Base-by-base conservation (phyloP, 176 grass and related monocot species). In the Aegilops umbellulata region DNA sequence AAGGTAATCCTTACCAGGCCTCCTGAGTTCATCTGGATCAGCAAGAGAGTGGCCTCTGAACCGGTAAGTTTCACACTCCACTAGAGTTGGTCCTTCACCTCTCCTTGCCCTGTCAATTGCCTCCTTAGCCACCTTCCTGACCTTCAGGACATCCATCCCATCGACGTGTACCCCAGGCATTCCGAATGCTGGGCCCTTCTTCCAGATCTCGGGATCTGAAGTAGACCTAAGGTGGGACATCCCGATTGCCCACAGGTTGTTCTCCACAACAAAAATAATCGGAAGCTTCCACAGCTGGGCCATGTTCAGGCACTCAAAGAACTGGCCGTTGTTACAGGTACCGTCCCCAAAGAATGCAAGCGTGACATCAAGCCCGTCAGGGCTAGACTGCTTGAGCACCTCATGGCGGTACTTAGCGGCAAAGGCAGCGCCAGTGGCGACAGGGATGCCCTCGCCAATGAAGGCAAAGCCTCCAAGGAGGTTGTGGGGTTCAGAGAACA, bases 291-390 rank as follows among this genome's bases (percentile, higher is more conserved):
- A 98, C 14, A 98, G 90, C 38, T 98, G 95, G 24, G 95, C 95
- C 95, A 98, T 98, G 91, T 98, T 98, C 20, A 98, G 86, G 86
- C 95, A 98, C 90, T 98, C 93, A 80, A 98, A 98, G 84, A 98
- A 95, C 80, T 98, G 95, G 2, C 95, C 95, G 3, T 95, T 98
- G 64, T 98, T 98, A 86, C 93, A 95, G 5, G 95, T 98, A 76
- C 95, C 95, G 81, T 98, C 95, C 7, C 96, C 96, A 77, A 98
- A 98, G 91, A 98, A 98, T 7, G 94, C 97, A 42, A 94, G 16
- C 0, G 94, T 94, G 38, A 98, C 97, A 77, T 98, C 97, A 64
- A 98, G 88, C 27, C 94, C 97, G 47, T 91, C 88, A 16, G 97
- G 94, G 80, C 91, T 80, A 0, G 97, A 92, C 69, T 98, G 42